phyloP scores from a whole-genome alignment of 2,329 filamentous ascomycete genomes.

The Chalaropsis ovoidea region DNA sequence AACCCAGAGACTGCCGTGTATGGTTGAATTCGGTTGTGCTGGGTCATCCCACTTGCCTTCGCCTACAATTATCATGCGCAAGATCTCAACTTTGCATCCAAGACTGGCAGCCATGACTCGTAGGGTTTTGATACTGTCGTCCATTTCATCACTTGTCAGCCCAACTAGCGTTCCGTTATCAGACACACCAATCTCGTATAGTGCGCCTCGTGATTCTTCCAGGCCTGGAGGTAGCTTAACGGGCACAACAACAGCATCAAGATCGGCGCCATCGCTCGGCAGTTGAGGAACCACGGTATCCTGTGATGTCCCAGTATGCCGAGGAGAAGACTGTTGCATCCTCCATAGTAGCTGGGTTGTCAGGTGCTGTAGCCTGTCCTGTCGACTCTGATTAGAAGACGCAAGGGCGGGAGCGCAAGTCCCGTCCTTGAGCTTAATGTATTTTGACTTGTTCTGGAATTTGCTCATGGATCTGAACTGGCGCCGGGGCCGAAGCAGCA shows the following conservation, averaged over 20 bases:
- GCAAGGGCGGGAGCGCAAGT: slow-evolving; percentile 31
- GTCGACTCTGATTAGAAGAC: slow-evolving; percentile 57
- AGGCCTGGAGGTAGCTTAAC: slow-evolving; percentile 62
- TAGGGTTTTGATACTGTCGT: slow-evolving; percentile 78
- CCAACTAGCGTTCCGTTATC: slow-evolving; percentile 89
- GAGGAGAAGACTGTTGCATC: slow-evolving; percentile 84
- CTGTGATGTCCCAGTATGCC: slow-evolving; percentile 70
- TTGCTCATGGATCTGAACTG: slow-evolving; percentile 66
- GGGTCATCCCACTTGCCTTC: slow-evolving; percentile 58
- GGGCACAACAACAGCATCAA: slow-evolving; percentile 40
- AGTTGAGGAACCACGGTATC: slow-evolving; percentile 66
- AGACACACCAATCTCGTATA: slow-evolving; percentile 94
- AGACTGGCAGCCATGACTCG: slow-evolving; percentile 86
- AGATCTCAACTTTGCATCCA: slow-evolving; percentile 72
- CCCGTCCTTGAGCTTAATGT: slow-evolving; percentile 21
- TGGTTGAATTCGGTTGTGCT: slow-evolving; percentile 28
- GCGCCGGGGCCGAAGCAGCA: slow-evolving; percentile 69
- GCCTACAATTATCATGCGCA: slow-evolving; percentile 74
- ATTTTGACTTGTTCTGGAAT: slow-evolving; percentile 22
- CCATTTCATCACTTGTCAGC: slow-evolving; percentile 78
- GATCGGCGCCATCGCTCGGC: slow-evolving; percentile 50
- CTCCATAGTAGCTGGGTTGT: slow-evolving; percentile 94
- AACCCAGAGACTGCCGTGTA: slow-evolving; percentile 57
- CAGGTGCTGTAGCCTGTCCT: slow-evolving; percentile 77
- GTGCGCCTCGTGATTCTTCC: slow-evolving; percentile 82